These are phyloP conservation scores for Rubus parviflorus DNA, from an alignment of 306 rosid species.

Conservation along the genomic window DNA sequence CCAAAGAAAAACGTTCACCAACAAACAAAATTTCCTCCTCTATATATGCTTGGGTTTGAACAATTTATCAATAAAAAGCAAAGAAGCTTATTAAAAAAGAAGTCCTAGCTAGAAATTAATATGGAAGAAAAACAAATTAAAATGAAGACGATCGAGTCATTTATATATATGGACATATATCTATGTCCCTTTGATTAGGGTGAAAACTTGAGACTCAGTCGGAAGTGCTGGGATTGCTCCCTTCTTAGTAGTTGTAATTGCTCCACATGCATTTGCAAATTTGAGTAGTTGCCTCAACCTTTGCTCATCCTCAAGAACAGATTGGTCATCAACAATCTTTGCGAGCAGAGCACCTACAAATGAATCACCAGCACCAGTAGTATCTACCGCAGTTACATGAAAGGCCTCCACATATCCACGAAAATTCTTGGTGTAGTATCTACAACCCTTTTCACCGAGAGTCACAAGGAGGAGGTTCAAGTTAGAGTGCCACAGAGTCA, in stretches of 20 bases:
- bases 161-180: background rate
- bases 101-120: background rate
- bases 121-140: background rate
- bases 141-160: background rate
- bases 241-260: slow-evolving; percentile 85
- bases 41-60: too few species aligned
- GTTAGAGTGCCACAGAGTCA: slow-evolving; percentile 74
- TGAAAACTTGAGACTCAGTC: slow-evolving; percentile 53
- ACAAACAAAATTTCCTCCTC: too few species aligned
- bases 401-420: slow-evolving; percentile 71
- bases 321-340: slow-evolving; percentile 86
- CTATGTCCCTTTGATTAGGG: slow-evolving; percentile 46
- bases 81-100: slow-evolving; percentile 25
- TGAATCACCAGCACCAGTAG: slow-evolving; percentile 97
- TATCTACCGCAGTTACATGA: slow-evolving; percentile 68
- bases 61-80: slow-evolving; percentile 28
- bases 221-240: slow-evolving; percentile 96
- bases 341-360: slow-evolving; percentile 75
- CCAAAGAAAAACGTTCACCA: too few species aligned
- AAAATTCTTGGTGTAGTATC: slow-evolving; percentile 89
- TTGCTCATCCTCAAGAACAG: slow-evolving; percentile 80
- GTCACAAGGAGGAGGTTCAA: slow-evolving; percentile 92
- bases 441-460: slow-evolving; percentile 85
- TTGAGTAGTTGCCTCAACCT: slow-evolving; percentile 56
- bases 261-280: slow-evolving; percentile 89